A percentile compares a stretch with the other conserved stretches of the same genome.
Conservation (phyloP, 2,329 filamentous ascomycete genomes). For the Hirsutella rhossiliensis region DNA sequence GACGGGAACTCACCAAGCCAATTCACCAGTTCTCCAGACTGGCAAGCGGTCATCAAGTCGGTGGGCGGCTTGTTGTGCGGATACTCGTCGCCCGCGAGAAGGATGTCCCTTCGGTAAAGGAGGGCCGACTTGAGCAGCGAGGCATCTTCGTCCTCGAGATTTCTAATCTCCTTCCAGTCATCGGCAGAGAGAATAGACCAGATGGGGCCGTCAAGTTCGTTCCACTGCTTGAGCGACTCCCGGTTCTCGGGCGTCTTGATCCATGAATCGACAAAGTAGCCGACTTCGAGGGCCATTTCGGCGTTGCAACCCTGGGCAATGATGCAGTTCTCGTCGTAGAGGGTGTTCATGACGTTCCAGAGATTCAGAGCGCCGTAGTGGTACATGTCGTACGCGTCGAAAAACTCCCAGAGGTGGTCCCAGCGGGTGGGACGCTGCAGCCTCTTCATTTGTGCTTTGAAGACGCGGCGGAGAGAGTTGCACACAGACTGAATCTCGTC, state of each 20-base stretch:
- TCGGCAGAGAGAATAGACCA: constrained; percentile 13
- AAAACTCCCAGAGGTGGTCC: constrained; percentile 33
- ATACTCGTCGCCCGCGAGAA: constrained; percentile 9
- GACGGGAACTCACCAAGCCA: constrained; percentile 21
- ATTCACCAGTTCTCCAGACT: constrained; percentile 16
- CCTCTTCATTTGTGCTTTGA: constrained; percentile 21
- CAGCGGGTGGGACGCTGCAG: constrained; percentile 20
- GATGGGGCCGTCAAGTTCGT: constrained; percentile 12
- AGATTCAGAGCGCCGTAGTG: constrained; percentile 33
- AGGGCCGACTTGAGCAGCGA: constrained; percentile 20
- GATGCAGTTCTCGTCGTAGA: constrained; percentile 27
- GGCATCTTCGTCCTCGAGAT: constrained; percentile 16
- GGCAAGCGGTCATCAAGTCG: constrained; percentile 15
- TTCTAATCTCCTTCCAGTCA: constrained; percentile 17
- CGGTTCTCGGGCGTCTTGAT: constrained; percentile 15
- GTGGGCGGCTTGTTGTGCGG: constrained; percentile 7
- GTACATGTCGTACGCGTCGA: constrained; percentile 35
- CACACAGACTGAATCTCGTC: constrained; percentile 25
- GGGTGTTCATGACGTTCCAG: constrained; percentile 30
- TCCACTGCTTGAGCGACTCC: constrained; percentile 18
- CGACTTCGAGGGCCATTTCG: constrained; percentile 14
- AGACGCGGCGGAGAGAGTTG: constrained; percentile 24
- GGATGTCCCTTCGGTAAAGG: constrained; percentile 15
- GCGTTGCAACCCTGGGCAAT: constrained; percentile 15
- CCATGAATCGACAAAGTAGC: constrained; percentile 26